A percentile compares a stretch with the other conserved stretches of the same genome.
phyloP scores from a whole-genome alignment of 371 early-diverging fungal genomes.

The Mucor saturninus region DNA sequence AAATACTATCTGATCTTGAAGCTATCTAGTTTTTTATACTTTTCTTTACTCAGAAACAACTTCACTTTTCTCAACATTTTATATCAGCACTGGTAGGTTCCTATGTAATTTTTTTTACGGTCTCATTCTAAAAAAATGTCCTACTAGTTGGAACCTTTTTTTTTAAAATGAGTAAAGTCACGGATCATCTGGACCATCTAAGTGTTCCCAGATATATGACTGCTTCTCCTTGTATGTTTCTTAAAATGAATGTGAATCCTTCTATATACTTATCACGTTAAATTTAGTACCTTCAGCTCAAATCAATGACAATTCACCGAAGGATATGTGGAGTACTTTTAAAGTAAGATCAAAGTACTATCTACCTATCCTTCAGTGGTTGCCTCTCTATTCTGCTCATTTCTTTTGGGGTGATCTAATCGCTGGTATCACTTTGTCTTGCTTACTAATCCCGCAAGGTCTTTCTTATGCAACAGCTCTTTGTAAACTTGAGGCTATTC shows the following conservation, averaged over 20 bases:
- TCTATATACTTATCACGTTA: not conserved
- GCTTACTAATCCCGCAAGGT: slow-evolving; percentile 86
- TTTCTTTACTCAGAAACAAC: too few species aligned
- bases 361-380: slow-evolving; percentile 88
- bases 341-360: slow-evolving; percentile 83
- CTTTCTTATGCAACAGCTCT: slow-evolving; percentile 89
- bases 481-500: slow-evolving; percentile 81
- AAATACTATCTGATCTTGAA: too few species aligned
- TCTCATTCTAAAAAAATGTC: too few species aligned
- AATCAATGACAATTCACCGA: slow-evolving; percentile 31
- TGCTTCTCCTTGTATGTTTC: slow-evolving; percentile 34
- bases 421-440: slow-evolving; percentile 89
- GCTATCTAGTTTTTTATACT: too few species aligned
- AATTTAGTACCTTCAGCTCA: slow-evolving; percentile 44
- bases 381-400: slow-evolving; percentile 72
- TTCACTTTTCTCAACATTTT: too few species aligned
- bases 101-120: too few species aligned
- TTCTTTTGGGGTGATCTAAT: slow-evolving; percentile 69
- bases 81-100: too few species aligned
- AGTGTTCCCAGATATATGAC: slow-evolving; percentile 33
- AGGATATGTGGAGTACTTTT: slow-evolving; percentile 41
- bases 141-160: too few species aligned
- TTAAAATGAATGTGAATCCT: not conserved
- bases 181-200: slow-evolving; percentile 17
- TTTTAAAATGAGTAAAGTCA: too few species aligned